Conservation (phyloP, 1,139 yeast genomes). For the Yamadazyma epiphylla region DNA sequence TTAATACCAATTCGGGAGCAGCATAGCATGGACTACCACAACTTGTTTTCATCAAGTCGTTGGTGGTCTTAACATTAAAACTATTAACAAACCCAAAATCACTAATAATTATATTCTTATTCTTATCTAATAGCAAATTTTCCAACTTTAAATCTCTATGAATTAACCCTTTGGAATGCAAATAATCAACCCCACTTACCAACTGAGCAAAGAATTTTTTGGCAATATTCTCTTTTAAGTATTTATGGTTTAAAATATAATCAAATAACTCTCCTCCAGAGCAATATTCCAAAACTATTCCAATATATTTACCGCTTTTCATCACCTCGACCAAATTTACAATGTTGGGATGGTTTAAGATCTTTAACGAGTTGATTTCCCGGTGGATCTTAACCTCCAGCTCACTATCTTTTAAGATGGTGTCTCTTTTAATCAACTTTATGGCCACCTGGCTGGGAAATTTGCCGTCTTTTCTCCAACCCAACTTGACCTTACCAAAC, state of each 20-base stretch:
- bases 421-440: constrained; percentile 82
- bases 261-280: constrained; percentile 97
- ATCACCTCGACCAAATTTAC: constrained; percentile 88
- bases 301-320: constrained; percentile 91
- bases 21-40: constrained; percentile 99
- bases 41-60: constrained; percentile 87
- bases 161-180: constrained; percentile 79
- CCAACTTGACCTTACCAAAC: constrained; percentile 95
- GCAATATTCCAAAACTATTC: constrained; percentile 93
- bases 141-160: constrained; percentile 77
- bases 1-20: constrained; percentile 92
- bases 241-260: constrained; percentile 81
- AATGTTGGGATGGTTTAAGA: constrained; percentile 83
- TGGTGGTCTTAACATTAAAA: constrained; percentile 51
- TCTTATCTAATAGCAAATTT: constrained; percentile 71
- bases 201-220: constrained; percentile 88
- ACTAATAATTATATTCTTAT: constrained; percentile 72
- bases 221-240: constrained; percentile 81
- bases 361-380: constrained; percentile 86
- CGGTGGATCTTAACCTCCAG: constrained; percentile 86
- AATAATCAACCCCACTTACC: constrained; percentile 88
- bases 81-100: constrained; percentile 94
- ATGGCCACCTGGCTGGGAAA: constrained; percentile 88
- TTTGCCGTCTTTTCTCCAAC: constrained; percentile 84
- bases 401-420: constrained; percentile 78